These are phyloP conservation scores for Gossypium schwendimanii DNA, from an alignment of 441 rosid species.

Conservation along the genomic window DNA sequence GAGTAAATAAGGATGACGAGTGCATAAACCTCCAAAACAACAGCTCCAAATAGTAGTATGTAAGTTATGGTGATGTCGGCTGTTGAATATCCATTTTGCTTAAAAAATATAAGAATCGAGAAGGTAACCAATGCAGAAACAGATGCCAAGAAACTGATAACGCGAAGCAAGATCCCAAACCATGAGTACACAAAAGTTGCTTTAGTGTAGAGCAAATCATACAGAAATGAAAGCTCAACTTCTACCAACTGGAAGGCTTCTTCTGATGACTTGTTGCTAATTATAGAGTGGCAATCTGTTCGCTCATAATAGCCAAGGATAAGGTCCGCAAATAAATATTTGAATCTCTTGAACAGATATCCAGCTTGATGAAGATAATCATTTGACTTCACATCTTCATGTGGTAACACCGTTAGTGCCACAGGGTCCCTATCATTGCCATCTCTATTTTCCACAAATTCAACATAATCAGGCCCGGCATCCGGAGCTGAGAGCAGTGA, in stretches of 20 bases:
- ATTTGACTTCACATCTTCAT: background rate
- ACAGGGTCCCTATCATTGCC: background rate
- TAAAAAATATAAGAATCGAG: background rate
- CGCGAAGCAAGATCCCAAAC: constrained; percentile 2
- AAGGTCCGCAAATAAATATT: constrained; percentile 39
- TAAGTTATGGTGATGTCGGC: constrained; percentile 28
- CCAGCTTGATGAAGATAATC: background rate
- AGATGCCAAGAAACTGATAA: constrained; percentile 20
- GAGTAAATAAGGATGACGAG: constrained; percentile 22
- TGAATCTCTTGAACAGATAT: background rate
- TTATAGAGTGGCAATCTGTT: background rate
- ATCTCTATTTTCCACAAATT: background rate
- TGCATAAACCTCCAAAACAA: constrained; percentile 32
- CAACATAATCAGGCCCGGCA: background rate
- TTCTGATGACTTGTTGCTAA: background rate
- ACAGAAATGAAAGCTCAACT: constrained; percentile 34
- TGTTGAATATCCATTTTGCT: background rate
- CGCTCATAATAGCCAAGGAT: constrained; percentile 30
- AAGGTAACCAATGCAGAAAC: constrained; percentile 22
- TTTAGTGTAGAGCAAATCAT: constrained; percentile 20
- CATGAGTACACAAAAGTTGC: background rate
- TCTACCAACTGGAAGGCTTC: constrained; percentile 33
- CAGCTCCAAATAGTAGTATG: constrained; percentile 34
- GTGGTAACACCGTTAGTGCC: background rate
- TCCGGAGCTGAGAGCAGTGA: background rate